phyloP scores from a whole-genome alignment of 108 stramenopile species.

The Pseudonitzschia delicatissima region DNA sequence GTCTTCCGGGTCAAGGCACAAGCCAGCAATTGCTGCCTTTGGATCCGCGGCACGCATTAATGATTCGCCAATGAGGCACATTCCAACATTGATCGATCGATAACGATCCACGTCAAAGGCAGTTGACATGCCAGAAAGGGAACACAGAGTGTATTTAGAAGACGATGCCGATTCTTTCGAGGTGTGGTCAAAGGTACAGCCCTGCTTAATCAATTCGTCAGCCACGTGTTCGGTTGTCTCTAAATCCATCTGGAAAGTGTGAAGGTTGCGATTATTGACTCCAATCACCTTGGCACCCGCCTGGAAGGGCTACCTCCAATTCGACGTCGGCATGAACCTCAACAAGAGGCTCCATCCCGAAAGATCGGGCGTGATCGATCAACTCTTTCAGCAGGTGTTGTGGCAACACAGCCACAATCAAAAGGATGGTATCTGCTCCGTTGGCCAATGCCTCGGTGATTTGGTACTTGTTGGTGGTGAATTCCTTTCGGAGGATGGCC shows the following conservation, averaged over 20 bases:
- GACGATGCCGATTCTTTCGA: slow-evolving; percentile 9
- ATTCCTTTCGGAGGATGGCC: slow-evolving; percentile 94
- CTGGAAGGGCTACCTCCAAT: slow-evolving; percentile 81
- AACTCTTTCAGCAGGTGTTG: slow-evolving; percentile 63
- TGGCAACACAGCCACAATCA: slow-evolving; percentile 91
- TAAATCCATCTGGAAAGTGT: slow-evolving; percentile 96
- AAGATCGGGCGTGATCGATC: slow-evolving; percentile 68
- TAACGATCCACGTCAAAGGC: slow-evolving; percentile 86
- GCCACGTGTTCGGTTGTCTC: slow-evolving; percentile 82
- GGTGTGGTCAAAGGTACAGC: slow-evolving; percentile 55
- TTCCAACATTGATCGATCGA: slow-evolving; percentile 74
- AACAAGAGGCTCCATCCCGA: slow-evolving; percentile 96
- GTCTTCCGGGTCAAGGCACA: slow-evolving; percentile 85
- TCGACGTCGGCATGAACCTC: slow-evolving; percentile 92
- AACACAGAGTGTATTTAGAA: slow-evolving; percentile 51
- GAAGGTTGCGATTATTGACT: slow-evolving; percentile 98
- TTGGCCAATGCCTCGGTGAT: slow-evolving; percentile 91
- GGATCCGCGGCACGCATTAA: slow-evolving; percentile 95
- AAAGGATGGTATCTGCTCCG: slow-evolving; percentile 94
- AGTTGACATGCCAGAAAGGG: slow-evolving; percentile 89
- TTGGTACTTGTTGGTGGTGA: slow-evolving; percentile 84
- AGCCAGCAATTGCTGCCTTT: slow-evolving; percentile 63
- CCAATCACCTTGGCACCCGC: slow-evolving; percentile 94
- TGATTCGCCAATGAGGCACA: slow-evolving; percentile 97
- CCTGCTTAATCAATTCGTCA: slow-evolving; percentile 41